Evolutionary conservation across 192 early-diverging fungal genomes (phyloP), one percentile per base, ranked within the genome.

Genomic region (Mortierella alpina): DNA sequence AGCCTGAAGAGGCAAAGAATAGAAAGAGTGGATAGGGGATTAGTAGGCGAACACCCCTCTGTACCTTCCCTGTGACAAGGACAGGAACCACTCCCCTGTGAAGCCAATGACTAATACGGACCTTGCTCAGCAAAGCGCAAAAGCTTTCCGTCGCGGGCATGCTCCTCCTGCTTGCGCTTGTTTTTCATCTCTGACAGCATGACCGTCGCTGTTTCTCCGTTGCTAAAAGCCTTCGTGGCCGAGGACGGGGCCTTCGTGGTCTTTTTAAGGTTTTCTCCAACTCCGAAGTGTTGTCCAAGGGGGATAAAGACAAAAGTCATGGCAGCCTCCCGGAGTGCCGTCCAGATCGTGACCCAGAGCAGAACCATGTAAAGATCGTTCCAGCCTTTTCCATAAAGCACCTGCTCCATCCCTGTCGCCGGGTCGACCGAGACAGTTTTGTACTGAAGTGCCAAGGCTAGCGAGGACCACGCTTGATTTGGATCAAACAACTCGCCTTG

Each of bases 111-210:
- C 49, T 11, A 50, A 50, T 17, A 17, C 58, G 23, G 61, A 42
- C 92, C 90, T 73, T 95, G 92, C 68, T 95, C 93, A 42, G 90
- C 88, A 54, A 95, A 89, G 49, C 93, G 68, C 57, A 80, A 57
- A 18, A 80, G 46, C 42, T 80, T 80, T 22, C 76, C 76, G 52
- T 80, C 76, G 53, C 76, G 69, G 6, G 65, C 70, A 68, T 80
- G 58, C 40, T 72, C 52, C 48, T 80, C 59, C 20, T 71, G 65
- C 39, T 15, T 66, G 2, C n/a, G 63, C 60, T 69, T 60, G 15
- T 39, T 22, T 6, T 39, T 61, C 40, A 50, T 62, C 14, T 49
- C 46, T 55, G 31, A 45, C 4, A 18, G 23, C 6, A 31, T 20
- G 6, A 45, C 57, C 9, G 20, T 47, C 14, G 11, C 42, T 7